Percentiles rank a stretch among this genome's conserved stretches.
Conservation (phyloP, 2,329 filamentous ascomycete species). For the Septoria petroselini region DNA sequence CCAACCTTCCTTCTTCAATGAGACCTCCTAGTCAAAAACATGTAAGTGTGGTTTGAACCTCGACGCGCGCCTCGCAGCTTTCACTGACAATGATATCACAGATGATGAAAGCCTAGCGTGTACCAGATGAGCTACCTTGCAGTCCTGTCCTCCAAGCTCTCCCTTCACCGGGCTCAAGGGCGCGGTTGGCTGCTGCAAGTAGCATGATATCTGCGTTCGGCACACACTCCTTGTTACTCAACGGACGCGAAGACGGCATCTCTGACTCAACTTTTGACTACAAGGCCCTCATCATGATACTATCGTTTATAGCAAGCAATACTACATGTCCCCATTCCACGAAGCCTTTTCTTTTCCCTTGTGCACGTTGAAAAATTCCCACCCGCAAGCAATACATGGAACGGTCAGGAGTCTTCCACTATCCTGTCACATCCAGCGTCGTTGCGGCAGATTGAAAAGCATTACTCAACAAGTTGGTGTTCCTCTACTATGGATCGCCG, state of each 20-base stretch:
- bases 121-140: constrained; percentile 76
- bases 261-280: constrained; percentile 63
- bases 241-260: constrained; percentile 96
- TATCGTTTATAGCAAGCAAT: constrained; percentile 1
- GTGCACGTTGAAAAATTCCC: not conserved
- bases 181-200: constrained; percentile 63
- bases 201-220: constrained; percentile 98
- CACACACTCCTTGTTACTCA: constrained; percentile 96
- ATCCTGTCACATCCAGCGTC: constrained; percentile 29
- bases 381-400: constrained; percentile 19
- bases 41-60: constrained; percentile 57
- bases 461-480: constrained; percentile 35
- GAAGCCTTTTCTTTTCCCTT: too few relatives aligned
- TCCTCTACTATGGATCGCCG: constrained; percentile 28
- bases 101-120: constrained; percentile 99
- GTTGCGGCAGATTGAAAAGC: constrained; percentile 31
- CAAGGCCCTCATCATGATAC: constrained; percentile 17
- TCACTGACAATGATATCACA: constrained; percentile 44
- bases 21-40: constrained; percentile 99
- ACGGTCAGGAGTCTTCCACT: constrained; percentile 19
- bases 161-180: constrained; percentile 87
- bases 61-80: not conserved
- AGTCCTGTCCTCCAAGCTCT: constrained; percentile 71
- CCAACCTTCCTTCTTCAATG: constrained; percentile 58
- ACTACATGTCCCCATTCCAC: too few relatives aligned